Percentiles rank a stretch among this genome's conserved stretches.
Evolutionary conservation across 441 rosid genomes (phyloP).

Genomic region (Flueggea neowawraea): DNA sequence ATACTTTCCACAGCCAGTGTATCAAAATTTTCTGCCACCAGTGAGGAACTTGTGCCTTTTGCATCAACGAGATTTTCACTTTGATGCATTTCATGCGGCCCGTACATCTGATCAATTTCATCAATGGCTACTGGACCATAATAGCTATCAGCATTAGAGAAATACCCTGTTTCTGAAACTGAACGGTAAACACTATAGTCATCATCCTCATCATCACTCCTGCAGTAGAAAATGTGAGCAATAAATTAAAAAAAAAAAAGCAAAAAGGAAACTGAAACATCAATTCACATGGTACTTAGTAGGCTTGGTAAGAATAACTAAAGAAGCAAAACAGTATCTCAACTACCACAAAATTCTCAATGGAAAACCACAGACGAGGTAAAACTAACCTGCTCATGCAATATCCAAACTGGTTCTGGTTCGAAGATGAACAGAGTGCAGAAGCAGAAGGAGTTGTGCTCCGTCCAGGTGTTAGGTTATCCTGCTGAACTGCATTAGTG

Average conservation of each 20-base stretch:
- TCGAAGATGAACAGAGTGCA: slow-evolving; percentile 37
- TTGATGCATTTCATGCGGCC: slow-evolving; percentile 37
- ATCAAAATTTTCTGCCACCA: slow-evolving; percentile 33
- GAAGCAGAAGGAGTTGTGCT: slow-evolving; percentile 36
- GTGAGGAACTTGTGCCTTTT: slow-evolving; percentile 47
- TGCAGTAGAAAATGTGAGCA: slow-evolving; percentile 16
- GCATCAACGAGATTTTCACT: slow-evolving; percentile 38
- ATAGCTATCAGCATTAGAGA: slow-evolving; percentile 43
- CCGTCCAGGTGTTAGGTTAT: slow-evolving; percentile 33
- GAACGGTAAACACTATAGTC: slow-evolving; percentile 47
- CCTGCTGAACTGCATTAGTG: slow-evolving; percentile 30
- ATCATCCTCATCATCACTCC: slow-evolving; percentile 82
- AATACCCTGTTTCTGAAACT: slow-evolving; percentile 50
- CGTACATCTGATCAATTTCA: slow-evolving; percentile 43
- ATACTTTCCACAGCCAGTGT: slow-evolving; percentile 44
- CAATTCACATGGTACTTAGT: not conserved
- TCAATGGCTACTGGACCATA: slow-evolving; percentile 45
- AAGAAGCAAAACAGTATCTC: not conserved
- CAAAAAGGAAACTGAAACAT: slow-evolving; percentile 3
- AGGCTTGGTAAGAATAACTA: too few species aligned
- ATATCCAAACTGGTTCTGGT: slow-evolving; percentile 39
- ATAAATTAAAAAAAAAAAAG: slow-evolving; percentile 9
- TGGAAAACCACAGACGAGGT: not conserved
- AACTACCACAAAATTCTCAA: not conserved
- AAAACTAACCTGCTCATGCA: slow-evolving; percentile 45